These are phyloP conservation scores for Zymoseptoria tritici DNA, from an alignment of 2,329 filamentous ascomycete genomes.

Conservation along the genomic window DNA sequence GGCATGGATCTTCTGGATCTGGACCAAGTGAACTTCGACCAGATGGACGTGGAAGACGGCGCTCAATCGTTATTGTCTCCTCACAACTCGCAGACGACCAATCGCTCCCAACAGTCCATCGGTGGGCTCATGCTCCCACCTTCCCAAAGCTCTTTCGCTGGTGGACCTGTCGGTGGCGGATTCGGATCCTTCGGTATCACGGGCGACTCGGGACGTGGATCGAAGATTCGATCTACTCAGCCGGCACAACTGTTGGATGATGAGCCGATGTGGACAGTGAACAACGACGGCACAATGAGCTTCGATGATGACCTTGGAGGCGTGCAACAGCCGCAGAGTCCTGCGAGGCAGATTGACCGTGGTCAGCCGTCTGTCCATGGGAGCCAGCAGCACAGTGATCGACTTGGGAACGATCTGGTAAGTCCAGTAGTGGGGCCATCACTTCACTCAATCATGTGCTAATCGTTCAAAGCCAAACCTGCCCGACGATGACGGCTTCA, in stretches of 20 bases:
- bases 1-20: conserved; percentile 56
- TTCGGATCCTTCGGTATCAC: conserved; percentile 34
- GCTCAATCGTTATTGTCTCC: conserved; percentile 34
- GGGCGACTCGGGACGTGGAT: conserved; percentile 36
- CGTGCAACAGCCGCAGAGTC: conserved; percentile 5
- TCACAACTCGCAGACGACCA: conserved; percentile 20
- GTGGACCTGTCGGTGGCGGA: conserved; percentile 28
- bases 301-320: conserved; percentile 11
- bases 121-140: conserved; percentile 42
- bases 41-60: conserved; percentile 41
- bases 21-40: conserved; percentile 37
- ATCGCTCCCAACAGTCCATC: conserved; percentile 25
- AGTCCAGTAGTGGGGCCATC: background rate
- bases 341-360: conserved; percentile 5
- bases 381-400: background rate
- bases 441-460: background rate
- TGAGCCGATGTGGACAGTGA: conserved; percentile 37
- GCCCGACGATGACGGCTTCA: conserved; percentile 27
- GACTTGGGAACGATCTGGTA: background rate
- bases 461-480: background rate
- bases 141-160: conserved; percentile 32
- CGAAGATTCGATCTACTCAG: background rate
- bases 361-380: background rate
- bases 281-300: conserved; percentile 51
- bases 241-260: conserved; percentile 16